Base-by-base conservation (phyloP, 495 filamentous ascomycete species). In the Annulohypoxylon stygium region DNA sequence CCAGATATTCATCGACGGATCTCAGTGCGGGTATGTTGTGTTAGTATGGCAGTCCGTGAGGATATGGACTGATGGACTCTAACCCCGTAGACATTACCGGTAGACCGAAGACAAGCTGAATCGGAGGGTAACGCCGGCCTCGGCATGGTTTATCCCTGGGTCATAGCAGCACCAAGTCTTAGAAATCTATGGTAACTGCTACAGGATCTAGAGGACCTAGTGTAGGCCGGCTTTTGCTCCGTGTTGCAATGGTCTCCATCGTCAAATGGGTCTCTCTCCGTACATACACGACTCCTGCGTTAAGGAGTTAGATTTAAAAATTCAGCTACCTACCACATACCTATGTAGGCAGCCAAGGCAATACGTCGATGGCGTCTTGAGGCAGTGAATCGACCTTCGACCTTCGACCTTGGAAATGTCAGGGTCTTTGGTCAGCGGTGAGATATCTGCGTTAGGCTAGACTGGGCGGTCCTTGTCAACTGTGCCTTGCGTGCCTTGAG, bases 71-170 rank as follows among this genome's bases (percentile, higher is more conserved):
- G 26, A 36, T 39, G 45, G 11, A 39, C 30, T 30, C 30, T 39
- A 7, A n/a, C 12, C 14, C 39, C 3, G 14, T 43, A n/a, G 39
- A 43, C 4, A 43, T 34, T 36, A 11, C 39, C 65, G 54, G 37
- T 16, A 55, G 33, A 47, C 60, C 61, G 65, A 57, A 9, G 57
- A 53, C 37, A 51, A 51, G 61, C 61, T 51, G 36, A 51, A 59
- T 10, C 18, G 39, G 61, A 63, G 25, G 39, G 12, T 4, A 36
- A 57, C 2, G 54, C 16, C 36, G 54, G 41, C n/a, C 14, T 37
- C 48, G 37, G 39, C 66, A 70, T 65, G 66, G 61, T 51, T 69
- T 12, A 69, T 66, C 61, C 71, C 61, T 65, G 61, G 37, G 20
- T 25, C 37, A 30, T 51, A 59, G 47, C 26, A 59, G 47, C 26